phyloP scores from a whole-genome alignment of 371 early-diverging fungal genomes.

The Rhizopus sp. region DNA sequence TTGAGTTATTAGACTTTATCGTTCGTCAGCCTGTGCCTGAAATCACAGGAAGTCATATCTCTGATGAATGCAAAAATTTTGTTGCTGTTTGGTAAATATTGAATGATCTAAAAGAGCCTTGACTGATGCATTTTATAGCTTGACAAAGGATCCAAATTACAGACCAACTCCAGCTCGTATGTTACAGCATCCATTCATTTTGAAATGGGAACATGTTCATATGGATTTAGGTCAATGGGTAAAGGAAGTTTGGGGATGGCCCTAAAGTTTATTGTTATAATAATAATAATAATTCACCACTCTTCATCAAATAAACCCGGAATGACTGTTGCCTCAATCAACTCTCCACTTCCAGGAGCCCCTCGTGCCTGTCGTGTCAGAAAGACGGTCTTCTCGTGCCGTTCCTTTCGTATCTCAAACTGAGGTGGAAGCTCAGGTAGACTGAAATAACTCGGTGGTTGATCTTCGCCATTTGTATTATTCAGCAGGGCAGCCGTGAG shows the following conservation, averaged over 20 bases:
- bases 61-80: slow-evolving; percentile 75
- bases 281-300: slow-evolving; percentile 28
- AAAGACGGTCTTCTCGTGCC: slow-evolving; percentile 30
- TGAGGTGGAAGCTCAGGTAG: slow-evolving; percentile 36
- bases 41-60: slow-evolving; percentile 59
- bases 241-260: slow-evolving; percentile 63
- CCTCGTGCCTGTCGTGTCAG: slow-evolving; percentile 25
- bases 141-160: slow-evolving; percentile 77
- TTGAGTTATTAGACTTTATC: slow-evolving; percentile 90
- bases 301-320: slow-evolving; percentile 39
- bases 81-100: slow-evolving; percentile 32
- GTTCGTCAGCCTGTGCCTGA: slow-evolving; percentile 85
- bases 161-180: slow-evolving; percentile 80
- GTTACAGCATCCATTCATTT: slow-evolving; percentile 67
- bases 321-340: slow-evolving; percentile 31
- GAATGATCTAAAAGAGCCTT: neutral
- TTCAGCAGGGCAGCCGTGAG: slow-evolving; percentile 26
- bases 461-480: slow-evolving; percentile 12
- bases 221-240: slow-evolving; percentile 55
- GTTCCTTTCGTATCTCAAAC: slow-evolving; percentile 29
- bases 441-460: slow-evolving; percentile 40
- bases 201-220: slow-evolving; percentile 48
- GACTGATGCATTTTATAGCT: slow-evolving; percentile 38
- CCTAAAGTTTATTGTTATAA: neutral
- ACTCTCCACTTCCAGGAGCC: slow-evolving; percentile 17